Base-by-base conservation (phyloP, 2,329 filamentous ascomycete species). In the Xylaria sp. region DNA sequence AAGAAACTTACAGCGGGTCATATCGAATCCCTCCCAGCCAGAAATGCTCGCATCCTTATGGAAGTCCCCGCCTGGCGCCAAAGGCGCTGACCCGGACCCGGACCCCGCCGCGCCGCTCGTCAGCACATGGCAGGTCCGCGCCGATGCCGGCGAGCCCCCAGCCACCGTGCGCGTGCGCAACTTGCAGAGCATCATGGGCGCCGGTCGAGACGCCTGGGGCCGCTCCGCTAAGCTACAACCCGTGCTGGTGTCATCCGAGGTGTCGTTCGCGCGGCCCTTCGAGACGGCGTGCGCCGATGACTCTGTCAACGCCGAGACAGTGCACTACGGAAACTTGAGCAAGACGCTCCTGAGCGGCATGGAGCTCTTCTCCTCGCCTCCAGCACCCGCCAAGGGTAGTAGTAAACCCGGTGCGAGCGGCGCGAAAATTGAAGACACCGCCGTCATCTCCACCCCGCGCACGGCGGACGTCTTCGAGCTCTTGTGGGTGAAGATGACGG, bases 281-380 rank as follows among this genome's bases (percentile, higher is more conserved):
- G 78, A 78, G 50, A 79, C 82, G 0, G 85, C 89, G 1, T 86
- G 87, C 0, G 70, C 80, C 1, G 75, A 76, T 4, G 91, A 94
- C 76, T 78, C 78, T 8, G 83, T 94, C 35, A 83, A 86, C 47
- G 75, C 77, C n/a, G 90, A 90, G 72, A 93, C 91, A 2, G 86
- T 92, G 23, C 89, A 94, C 77, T 94, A 94, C 71, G 90, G 91
- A 1, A 82, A 79, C 9, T 80, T 93, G 14, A 88, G 87, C 78
- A 92, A 92, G 77, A 80, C 81, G 0, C 80, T 93, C 14, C 77
- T 89, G 33, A 74, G 76, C 23, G 78, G 78, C 12, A 72, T 88
- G 25, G 74, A 77, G 47, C 64, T 74, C n/a, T 69, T 66, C 46
- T 33, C 51, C 73, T 74, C 33, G 11, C 19, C 42, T 9, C 23